Conservation (phyloP, 2,329 filamentous ascomycete genomes). For the Phyllachora maydis region DNA sequence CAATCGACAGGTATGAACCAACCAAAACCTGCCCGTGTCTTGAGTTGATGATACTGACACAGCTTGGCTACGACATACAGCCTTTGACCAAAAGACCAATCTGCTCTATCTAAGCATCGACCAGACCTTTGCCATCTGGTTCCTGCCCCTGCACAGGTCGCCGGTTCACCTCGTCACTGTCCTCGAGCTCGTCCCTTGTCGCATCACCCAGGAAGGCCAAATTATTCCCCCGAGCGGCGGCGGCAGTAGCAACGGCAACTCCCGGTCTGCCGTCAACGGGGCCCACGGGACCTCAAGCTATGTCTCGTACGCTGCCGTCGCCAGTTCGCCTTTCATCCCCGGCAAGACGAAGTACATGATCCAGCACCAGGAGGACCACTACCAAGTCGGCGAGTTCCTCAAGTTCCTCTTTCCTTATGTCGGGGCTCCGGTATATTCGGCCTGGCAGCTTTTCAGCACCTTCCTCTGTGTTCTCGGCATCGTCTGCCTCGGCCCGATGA, state of each 20-base stretch:
- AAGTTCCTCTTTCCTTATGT: slow-evolving; percentile 47
- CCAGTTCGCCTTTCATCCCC: not conserved
- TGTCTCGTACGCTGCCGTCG: not conserved
- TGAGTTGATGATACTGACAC: too few relatives aligned
- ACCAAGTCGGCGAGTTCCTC: slow-evolving; percentile 56
- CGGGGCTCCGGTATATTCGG: slow-evolving; percentile 25
- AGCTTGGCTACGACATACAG: slow-evolving; percentile 23
- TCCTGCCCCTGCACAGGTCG: slow-evolving; percentile 54
- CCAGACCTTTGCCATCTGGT: slow-evolving; percentile 60
- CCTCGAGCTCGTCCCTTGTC: slow-evolving; percentile 32
- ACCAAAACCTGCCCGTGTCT: not conserved
- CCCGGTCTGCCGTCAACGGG: not conserved
- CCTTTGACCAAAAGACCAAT: slow-evolving; percentile 43
- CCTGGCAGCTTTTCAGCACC: slow-evolving; percentile 31
- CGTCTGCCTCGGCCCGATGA: too few relatives aligned
- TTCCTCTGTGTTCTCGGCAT: slow-evolving; percentile 41
- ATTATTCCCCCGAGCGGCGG: not conserved
- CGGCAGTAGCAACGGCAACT: not conserved
- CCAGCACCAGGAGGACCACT: slow-evolving; percentile 57
- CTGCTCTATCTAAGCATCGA: slow-evolving; percentile 55
- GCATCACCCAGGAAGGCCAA: not conserved
- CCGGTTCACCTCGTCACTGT: slow-evolving; percentile 48
- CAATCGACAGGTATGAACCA: slow-evolving; percentile 28
- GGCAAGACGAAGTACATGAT: slow-evolving; percentile 43
- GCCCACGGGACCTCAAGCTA: not conserved